Base-by-base conservation (phyloP, 257 asterid genomes). In the Rhazya stricta region DNA sequence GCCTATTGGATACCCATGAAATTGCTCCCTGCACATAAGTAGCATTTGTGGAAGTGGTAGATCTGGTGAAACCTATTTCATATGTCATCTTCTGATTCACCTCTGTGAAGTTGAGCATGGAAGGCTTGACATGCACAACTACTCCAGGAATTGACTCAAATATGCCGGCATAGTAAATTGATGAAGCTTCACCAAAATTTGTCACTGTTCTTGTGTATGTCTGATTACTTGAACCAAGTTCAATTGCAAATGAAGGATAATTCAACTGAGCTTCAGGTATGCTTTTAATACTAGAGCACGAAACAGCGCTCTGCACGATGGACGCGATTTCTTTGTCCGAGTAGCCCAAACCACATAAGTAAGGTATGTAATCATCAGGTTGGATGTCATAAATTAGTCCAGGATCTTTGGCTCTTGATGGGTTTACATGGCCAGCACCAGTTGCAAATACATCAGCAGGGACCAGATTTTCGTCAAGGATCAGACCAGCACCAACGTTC, bases 221-320 rank as follows among this genome's bases (percentile, higher is more conserved):
- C 51, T 79, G 78, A 32, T 18, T 15, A 15, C 46, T 25, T 0
- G 68, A 65, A 34, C 58, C 79, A 61, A 79, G 77, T 68, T 58
- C 18, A 43, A 82, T 51, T 1, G 86, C 72, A 69, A 82, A 81
- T 37, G 87, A 84, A 36, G 85, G 87, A 56, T 84, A 84, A 36
- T 81, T 84, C 67, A 84, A 67, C 74, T 84, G 79, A 2, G 85
- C 50, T 74, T 81, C 85, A 0, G 79, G 71, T 18, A 83, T 78
- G 43, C 74, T 78, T 23, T 76, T 39, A 37, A 72, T 32, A 4
- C 6, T 32, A 18, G 78, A 70, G 54, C 87, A 84, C 1, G 66
- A 60, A 10, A 83, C 76, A 0, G 37, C 36, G 30, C 29, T 56
- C 32, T 36, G 60, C 62, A 78, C 66, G 19, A 75, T 78, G 18